These are phyloP conservation scores for Volvariella volvacea DNA, from an alignment of 1,284 basidiomycete genomes.

Conservation along the genomic window DNA sequence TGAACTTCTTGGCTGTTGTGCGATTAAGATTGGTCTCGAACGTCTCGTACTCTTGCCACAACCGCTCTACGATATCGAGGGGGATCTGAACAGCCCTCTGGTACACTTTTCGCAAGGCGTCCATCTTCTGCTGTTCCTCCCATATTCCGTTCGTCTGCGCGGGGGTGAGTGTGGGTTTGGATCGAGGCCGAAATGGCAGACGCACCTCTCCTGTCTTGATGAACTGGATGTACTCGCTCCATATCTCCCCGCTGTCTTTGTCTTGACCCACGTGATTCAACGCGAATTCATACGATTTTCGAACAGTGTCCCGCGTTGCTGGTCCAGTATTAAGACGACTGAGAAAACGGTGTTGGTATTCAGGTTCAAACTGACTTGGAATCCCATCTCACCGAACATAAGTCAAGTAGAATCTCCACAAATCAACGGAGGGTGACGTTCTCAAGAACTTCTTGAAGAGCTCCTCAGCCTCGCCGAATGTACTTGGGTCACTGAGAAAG, in stretches of 20 bases:
- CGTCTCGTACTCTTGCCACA: slow-evolving; percentile 94
- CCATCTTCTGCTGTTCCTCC: slow-evolving; percentile 96
- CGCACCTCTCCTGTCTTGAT: slow-evolving; percentile 71
- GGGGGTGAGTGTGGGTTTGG: too few relatives aligned
- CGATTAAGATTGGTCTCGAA: slow-evolving; percentile 92
- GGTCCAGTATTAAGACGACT: slow-evolving; percentile 52
- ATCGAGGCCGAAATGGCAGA: slow-evolving; percentile 3
- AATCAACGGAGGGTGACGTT: slow-evolving; percentile 76
- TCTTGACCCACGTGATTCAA: slow-evolving; percentile 87
- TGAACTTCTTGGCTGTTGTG: slow-evolving; percentile 93
- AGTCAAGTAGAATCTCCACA: slow-evolving; percentile 83
- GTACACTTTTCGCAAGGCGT: slow-evolving; percentile 86
- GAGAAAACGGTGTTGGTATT: slow-evolving; percentile 9
- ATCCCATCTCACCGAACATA: slow-evolving; percentile 57
- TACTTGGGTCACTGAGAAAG: slow-evolving; percentile 54
- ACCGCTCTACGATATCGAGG: slow-evolving; percentile 84
- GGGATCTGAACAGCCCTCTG: slow-evolving; percentile 93
- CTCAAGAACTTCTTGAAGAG: slow-evolving; percentile 80
- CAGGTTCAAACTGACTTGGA: slow-evolving; percentile 2
- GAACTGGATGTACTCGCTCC: slow-evolving; percentile 81
- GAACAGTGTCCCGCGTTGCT: slow-evolving; percentile 65
- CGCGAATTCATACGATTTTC: slow-evolving; percentile 92
- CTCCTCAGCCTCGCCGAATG: slow-evolving; percentile 67
- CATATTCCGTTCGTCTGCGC: slow-evolving; percentile 47
- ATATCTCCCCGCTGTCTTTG: slow-evolving; percentile 69